These are phyloP conservation scores for Xylaria flabelliformis DNA, from an alignment of 495 filamentous ascomycete species.

Conservation along the genomic window DNA sequence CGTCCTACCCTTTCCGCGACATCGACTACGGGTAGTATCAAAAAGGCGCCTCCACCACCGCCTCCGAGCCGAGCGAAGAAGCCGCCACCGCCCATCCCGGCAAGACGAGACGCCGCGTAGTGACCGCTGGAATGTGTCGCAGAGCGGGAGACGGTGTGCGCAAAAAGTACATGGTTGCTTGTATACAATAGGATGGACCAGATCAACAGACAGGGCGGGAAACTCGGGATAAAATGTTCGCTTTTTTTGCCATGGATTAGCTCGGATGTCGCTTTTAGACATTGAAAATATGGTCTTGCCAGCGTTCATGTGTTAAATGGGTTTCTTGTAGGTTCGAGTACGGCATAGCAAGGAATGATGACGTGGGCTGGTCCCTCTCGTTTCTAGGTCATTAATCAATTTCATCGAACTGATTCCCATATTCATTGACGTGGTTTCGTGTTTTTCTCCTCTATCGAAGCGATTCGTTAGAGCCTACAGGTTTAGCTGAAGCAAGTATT, in stretches of 20 bases:
- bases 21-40: constrained; percentile 40
- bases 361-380: constrained; percentile 38
- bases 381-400: constrained; percentile 16
- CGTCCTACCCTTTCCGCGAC: constrained; percentile 51
- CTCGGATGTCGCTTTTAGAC: neutral
- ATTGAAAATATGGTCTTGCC: constrained; percentile 6
- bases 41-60: constrained; percentile 81
- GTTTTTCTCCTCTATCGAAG: neutral
- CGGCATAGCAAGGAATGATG: constrained; percentile 18
- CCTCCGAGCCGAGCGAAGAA: constrained; percentile 83
- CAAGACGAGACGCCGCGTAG: constrained; percentile 42
- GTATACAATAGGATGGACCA: neutral
- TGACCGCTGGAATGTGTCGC: neutral
- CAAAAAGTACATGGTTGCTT: neutral
- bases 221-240: neutral
- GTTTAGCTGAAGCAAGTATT: neutral
- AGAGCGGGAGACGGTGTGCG: neutral
- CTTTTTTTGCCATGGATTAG: neutral
- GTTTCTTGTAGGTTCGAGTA: constrained; percentile 3
- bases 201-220: neutral
- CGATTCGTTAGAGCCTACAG: neutral
- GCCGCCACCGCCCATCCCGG: constrained; percentile 68
- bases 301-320: constrained; percentile 32
- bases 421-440: neutral
- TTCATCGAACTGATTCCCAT: neutral